Evolutionary conservation across 1,284 basidiomycete species (phyloP).

Genomic region (Moesziomyces parantarcticus): DNA sequence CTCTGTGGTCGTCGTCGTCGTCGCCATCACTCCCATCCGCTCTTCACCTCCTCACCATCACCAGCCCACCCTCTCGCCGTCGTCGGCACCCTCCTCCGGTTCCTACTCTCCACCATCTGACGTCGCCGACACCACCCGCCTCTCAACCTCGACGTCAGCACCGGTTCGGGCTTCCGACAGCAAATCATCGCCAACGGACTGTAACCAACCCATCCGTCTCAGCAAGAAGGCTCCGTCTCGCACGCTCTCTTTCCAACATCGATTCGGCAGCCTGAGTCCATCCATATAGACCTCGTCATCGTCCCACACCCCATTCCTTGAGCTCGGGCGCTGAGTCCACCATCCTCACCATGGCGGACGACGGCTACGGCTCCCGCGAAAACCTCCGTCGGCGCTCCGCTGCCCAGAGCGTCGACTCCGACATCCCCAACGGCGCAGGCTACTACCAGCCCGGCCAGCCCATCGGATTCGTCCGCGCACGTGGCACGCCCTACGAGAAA

Average conservation of each 20-base stretch:
- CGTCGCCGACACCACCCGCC: not conserved
- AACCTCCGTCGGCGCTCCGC: slow-evolving; percentile 47
- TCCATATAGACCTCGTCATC: slow-evolving; percentile 1
- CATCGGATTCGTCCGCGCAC: slow-evolving; percentile 60
- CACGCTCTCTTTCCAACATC: not conserved
- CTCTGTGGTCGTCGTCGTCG: not conserved
- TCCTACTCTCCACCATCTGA: not conserved
- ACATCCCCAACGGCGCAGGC: slow-evolving; percentile 31
- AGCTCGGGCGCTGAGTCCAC: slow-evolving; percentile 36
- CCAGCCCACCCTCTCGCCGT: not conserved
- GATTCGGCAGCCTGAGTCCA: not conserved
- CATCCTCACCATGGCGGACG: slow-evolving; percentile 39
- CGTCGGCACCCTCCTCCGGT: not conserved
- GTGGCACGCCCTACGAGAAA: slow-evolving; percentile 65
- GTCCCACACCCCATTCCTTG: not conserved
- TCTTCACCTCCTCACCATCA: not conserved
- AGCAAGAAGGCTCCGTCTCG: not conserved
- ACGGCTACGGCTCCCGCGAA: slow-evolving; percentile 51
- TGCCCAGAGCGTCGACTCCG: slow-evolving; percentile 35
- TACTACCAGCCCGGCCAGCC: slow-evolving; percentile 57
- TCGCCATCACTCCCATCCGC: not conserved
- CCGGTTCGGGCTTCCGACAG: not conserved
- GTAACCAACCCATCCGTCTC: too few species aligned
- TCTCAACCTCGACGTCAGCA: not conserved
- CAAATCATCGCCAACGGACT: too few species aligned